Base-by-base conservation (phyloP, 2,329 filamentous ascomycete genomes). In the Aureobasidium sp. region DNA sequence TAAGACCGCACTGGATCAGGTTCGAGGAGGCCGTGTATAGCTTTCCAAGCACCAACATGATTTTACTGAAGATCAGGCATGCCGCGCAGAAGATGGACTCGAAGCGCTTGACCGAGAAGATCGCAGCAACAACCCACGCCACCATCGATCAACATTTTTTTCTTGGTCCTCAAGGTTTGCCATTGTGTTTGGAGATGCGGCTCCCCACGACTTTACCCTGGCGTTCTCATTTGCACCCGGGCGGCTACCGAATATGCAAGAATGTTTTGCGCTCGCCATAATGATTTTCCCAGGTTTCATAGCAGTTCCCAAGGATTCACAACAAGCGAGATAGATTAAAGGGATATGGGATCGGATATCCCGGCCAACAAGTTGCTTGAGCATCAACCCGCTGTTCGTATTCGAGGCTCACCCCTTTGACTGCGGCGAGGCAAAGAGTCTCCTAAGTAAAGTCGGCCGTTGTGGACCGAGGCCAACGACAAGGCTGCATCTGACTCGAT, bases 241-340 rank as follows among this genome's bases (percentile, higher is more conserved):
- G 42, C 55, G 42, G 55, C 29, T 59, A 47, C 42, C 42, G 27
- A n/a, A 47, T 43, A 48, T 59, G 56, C 42, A 48, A 48, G 42
- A 29, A 38, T 40, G 43, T 18, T 29, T 27, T 9, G 15, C 31
- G 31, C 31, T 45, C 29, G 40, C 36, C 43, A 50, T 50, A 18
- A 33, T 48, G 43, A 29, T 61, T 47, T 61, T 38, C 58, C n/a
- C 13, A 15, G 33, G 58, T 61, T 61, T 61, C 58, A 61, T 40
- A 42, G n/a, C n/a, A 27, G 13, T 20, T 40, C 38, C 38, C 29
- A 45, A 48, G 23, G 27, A 20, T 33, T 45, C 15, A 16, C 31
- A 25, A 40, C 45, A 61, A 61, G 58, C 58, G 58, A 61, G 40
- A 50, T 61, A 50, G 58, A 61, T 61, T 48, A 18, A 25, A 25